Conservation (phyloP, 805 yeast species). For the Pichia scutulata region DNA sequence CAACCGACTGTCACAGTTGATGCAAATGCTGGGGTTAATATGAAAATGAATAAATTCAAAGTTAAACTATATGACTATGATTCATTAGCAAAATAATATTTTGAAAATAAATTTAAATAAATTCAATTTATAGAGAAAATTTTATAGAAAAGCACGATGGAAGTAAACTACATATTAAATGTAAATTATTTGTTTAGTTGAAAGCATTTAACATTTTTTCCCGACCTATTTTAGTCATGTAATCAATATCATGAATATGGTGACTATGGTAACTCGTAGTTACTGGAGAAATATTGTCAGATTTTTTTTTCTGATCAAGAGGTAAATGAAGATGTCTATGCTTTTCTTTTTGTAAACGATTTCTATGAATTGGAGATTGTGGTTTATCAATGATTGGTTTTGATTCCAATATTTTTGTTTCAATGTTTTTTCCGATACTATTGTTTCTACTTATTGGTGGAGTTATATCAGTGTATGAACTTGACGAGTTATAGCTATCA, state of each 20-base stretch:
- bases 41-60: slow-evolving; percentile 13
- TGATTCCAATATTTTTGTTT: not conserved
- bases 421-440: not conserved
- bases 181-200: not conserved
- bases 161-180: not conserved
- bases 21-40: slow-evolving; percentile 10
- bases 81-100: slow-evolving; percentile 3
- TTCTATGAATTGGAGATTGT: not conserved
- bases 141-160: not conserved
- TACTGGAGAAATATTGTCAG: not conserved
- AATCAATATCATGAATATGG: not conserved
- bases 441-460: slow-evolving; percentile 1
- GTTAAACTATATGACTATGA: slow-evolving; percentile 17
- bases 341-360: not conserved
- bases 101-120: not conserved
- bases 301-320: not conserved
- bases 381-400: not conserved
- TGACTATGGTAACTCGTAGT: no score
- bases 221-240: slow-evolving; percentile 11
- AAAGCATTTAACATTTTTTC: slow-evolving; percentile 12
- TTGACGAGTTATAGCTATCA: not conserved
- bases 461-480: not conserved
- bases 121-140: not conserved
- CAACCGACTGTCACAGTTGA: slow-evolving; percentile 1
- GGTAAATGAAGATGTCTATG: not conserved